Percentiles rank a stretch among this genome's conserved stretches.
These are phyloP conservation scores for Plasmopara muralis DNA, from an alignment of 352 stramenopile species.

Conservation along the genomic window DNA sequence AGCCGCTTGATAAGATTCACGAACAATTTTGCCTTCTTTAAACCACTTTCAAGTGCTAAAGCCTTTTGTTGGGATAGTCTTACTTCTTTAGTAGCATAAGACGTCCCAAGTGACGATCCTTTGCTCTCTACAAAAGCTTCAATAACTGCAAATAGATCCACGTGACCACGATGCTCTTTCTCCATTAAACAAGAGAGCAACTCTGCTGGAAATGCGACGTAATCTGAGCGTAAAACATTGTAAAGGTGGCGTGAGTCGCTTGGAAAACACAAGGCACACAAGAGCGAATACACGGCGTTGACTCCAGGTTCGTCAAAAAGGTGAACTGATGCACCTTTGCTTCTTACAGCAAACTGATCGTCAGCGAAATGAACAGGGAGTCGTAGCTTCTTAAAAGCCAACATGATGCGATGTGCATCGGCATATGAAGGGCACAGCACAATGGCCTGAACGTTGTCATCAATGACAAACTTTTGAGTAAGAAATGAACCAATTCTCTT, in stretches of 20 bases:
- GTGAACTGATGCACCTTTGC: constrained; percentile 15
- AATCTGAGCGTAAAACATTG: constrained; percentile 66
- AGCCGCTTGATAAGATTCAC: constrained; percentile 36
- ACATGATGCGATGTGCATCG: constrained; percentile 32
- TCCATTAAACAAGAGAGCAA: constrained; percentile 64
- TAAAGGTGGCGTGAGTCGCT: constrained; percentile 72
- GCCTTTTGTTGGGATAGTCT: constrained; percentile 6
- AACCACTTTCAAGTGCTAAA: constrained; percentile 16
- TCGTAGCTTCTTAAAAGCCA: constrained; percentile 29
- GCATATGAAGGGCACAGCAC: constrained; percentile 35
- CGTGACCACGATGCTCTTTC: constrained; percentile 41
- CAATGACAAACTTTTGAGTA: constrained; percentile 5
- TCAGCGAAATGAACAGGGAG: constrained; percentile 19
- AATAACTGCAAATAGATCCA: constrained; percentile 45
- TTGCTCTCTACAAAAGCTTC: constrained; percentile 39
- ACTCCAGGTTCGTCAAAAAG: constrained; percentile 60
- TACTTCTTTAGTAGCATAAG: constrained; percentile 9
- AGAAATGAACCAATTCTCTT: constrained; percentile 18
- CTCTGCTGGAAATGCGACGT: constrained; percentile 44
- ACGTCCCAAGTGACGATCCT: constrained; percentile 18
- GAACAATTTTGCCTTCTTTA: constrained; percentile 30
- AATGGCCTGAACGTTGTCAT: constrained; percentile 10
- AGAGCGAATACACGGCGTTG: constrained; percentile 55
- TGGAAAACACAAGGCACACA: constrained; percentile 56
- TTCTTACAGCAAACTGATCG: constrained; percentile 6